Conservation (phyloP, 495 filamentous ascomycete genomes). For the Talaromyces proteolyticus region DNA sequence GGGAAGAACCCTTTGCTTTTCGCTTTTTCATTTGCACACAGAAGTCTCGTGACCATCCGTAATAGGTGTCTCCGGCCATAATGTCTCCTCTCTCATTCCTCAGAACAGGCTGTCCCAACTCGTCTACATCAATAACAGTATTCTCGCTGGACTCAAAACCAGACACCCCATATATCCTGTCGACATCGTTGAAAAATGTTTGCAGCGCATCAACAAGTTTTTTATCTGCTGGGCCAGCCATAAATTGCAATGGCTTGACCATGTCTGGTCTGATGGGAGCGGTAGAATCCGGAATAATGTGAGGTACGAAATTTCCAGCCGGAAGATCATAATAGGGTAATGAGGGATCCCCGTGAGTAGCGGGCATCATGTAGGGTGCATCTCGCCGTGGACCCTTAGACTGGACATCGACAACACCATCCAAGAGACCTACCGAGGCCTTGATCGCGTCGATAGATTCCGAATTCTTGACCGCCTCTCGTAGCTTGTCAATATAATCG, state of each 20-base stretch:
- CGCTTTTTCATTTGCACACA: conserved; percentile 75
- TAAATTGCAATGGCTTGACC: conserved; percentile 69
- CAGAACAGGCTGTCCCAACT: conserved; percentile 63
- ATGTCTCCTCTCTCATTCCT: conserved; percentile 57
- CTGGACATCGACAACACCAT: conserved; percentile 11
- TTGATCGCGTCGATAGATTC: conserved; percentile 20
- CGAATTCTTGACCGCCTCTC: conserved; percentile 47
- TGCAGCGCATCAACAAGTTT: conserved; percentile 61
- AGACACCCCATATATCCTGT: conserved; percentile 50
- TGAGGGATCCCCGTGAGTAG: conserved; percentile 69
- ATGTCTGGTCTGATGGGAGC: conserved; percentile 63
- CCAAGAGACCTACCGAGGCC: conserved; percentile 20
- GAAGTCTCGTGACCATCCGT: conserved; percentile 78
- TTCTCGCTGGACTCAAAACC: conserved; percentile 32
- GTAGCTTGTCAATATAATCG: conserved; percentile 54
- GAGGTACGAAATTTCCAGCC: conserved; percentile 73
- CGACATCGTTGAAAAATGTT: conserved; percentile 59
- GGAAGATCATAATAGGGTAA: conserved; percentile 81
- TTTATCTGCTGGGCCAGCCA: conserved; percentile 65
- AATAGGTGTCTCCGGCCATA: conserved; percentile 65
- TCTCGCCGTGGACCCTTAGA: conserved; percentile 38
- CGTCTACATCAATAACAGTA: conserved; percentile 54
- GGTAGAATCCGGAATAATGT: conserved; percentile 70
- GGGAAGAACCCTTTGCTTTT: conserved; percentile 21
- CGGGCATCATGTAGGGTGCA: conserved; percentile 64